Evolutionary conservation across 176 grass and related monocot species (phyloP).

Genomic region (Oryza brachyantha): DNA sequence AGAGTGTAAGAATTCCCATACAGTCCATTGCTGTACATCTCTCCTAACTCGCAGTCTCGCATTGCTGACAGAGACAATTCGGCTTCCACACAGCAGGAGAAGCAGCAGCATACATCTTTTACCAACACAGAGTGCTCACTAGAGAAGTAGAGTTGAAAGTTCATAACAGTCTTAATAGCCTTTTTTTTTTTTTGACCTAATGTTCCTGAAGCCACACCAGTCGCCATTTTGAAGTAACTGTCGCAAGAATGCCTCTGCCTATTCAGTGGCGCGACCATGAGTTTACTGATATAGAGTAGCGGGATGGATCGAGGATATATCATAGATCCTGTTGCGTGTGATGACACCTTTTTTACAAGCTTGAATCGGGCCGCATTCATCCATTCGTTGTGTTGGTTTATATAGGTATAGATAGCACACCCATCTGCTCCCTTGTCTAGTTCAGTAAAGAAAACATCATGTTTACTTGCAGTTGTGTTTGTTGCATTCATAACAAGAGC

Average conservation of each 20-base stretch:
- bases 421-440: too few relatives aligned
- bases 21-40: slow-evolving; percentile 4
- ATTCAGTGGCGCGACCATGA: background rate
- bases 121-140: background rate
- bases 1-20: background rate
- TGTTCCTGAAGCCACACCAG: slow-evolving; percentile 11
- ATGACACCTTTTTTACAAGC: background rate
- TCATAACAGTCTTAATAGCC: background rate
- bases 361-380: background rate
- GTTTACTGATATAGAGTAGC: slow-evolving; percentile 7
- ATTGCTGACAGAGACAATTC: slow-evolving; percentile 2
- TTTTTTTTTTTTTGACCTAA: slow-evolving; percentile 36
- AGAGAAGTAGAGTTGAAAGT: background rate
- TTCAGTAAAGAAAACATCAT: too few relatives aligned
- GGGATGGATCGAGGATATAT: background rate
- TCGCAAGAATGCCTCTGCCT: background rate
- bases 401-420: background rate
- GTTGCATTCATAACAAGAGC: too few relatives aligned
- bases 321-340: background rate
- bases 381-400: background rate
- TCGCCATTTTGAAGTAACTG: background rate
- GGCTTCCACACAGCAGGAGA: background rate
- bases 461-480: too few relatives aligned
- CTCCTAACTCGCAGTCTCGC: background rate
- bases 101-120: slow-evolving; percentile 3